A percentile compares a stretch with the other conserved stretches of the same genome.
These are phyloP conservation scores for Colletotrichum cordylinicola DNA, from an alignment of 2,329 filamentous ascomycete genomes.

Conservation along the genomic window DNA sequence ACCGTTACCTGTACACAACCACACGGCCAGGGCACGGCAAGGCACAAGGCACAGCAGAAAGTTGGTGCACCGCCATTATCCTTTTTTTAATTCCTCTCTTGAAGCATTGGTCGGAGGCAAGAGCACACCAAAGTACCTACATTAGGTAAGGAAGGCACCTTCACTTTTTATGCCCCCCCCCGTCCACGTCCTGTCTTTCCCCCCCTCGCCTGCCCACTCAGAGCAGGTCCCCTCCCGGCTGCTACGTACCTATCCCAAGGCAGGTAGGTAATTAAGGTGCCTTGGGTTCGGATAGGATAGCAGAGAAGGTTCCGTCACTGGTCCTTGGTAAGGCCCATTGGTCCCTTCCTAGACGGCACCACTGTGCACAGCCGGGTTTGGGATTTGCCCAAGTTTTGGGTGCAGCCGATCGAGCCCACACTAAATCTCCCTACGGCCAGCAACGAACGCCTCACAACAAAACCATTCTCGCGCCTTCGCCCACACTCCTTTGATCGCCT, in stretches of 20 bases:
- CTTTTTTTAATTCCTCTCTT: neutral
- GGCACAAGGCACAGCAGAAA: neutral
- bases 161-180: neutral
- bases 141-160: neutral
- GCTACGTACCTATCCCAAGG: neutral
- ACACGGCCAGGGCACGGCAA: neutral
- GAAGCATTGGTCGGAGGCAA: neutral
- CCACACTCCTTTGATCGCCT: conserved; percentile 19
- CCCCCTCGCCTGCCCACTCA: neutral
- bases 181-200: neutral
- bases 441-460: conserved; percentile 16
- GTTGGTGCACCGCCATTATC: neutral
- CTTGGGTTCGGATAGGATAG: neutral
- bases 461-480: conserved; percentile 14
- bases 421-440: conserved; percentile 24
- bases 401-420: conserved; percentile 22
- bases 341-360: neutral
- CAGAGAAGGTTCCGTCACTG: neutral
- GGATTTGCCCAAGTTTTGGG: conserved; percentile 14
- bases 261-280: neutral
- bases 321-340: neutral
- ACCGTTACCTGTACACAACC: neutral
- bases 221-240: neutral
- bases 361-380: conserved; percentile 5
- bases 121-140: neutral